Conservation (phyloP, 768 basidiomycete genomes). For the Podaxis mareebaensis region DNA sequence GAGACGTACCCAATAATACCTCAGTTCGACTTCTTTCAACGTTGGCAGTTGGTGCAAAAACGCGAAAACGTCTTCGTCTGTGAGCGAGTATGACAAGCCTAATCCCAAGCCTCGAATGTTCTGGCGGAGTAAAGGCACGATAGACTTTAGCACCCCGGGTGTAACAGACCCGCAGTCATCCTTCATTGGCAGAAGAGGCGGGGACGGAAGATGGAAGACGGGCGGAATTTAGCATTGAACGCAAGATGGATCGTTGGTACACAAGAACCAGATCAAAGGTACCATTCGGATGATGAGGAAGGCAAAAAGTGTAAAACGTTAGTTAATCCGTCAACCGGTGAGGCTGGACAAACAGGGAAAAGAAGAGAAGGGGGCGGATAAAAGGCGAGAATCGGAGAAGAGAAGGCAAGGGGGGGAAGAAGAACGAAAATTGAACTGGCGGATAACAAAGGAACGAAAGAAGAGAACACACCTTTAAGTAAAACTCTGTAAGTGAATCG, state of each 20-base stretch:
- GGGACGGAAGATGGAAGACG: neutral
- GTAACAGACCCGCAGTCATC: constrained; percentile 65
- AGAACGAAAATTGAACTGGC: neutral
- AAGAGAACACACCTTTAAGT: constrained; percentile 39
- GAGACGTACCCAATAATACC: constrained; percentile 51
- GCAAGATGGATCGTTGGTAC: too few species aligned
- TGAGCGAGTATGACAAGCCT: constrained; percentile 61
- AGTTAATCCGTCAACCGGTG: neutral
- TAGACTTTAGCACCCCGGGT: constrained; percentile 52
- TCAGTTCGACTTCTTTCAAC: constrained; percentile 41
- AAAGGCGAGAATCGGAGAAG: neutral
- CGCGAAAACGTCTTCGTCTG: constrained; percentile 50
- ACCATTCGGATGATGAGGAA: neutral
- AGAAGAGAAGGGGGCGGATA: neutral
- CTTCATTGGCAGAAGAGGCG: constrained; percentile 27
- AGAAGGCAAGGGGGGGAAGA: neutral
- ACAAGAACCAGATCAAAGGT: too few species aligned
- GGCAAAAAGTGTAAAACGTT: neutral
- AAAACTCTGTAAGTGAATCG: constrained; percentile 34
- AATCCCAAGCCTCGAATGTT: constrained; percentile 41
- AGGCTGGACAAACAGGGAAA: neutral
- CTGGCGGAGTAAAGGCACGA: constrained; percentile 38
- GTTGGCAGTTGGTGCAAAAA: constrained; percentile 43
- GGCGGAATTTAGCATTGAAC: neutral
- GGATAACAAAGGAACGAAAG: neutral